These are phyloP conservation scores for Eragrostis nindensis DNA, from an alignment of 176 grass and related monocot species.

Conservation along the genomic window DNA sequence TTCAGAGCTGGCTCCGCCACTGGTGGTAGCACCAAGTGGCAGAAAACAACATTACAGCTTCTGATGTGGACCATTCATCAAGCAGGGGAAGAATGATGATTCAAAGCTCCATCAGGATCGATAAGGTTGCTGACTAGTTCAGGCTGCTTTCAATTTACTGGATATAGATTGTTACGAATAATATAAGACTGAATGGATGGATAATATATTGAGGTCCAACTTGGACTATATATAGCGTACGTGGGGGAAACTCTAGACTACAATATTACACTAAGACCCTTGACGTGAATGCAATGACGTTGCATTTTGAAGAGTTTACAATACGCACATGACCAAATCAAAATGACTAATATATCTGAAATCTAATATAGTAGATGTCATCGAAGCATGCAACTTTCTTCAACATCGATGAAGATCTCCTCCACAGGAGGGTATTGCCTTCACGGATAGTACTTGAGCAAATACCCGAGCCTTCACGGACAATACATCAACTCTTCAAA, in stretches of 20 bases:
- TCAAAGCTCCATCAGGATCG: too few relatives aligned
- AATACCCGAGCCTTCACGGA: not conserved
- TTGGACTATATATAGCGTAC: not conserved
- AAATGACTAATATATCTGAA: not conserved
- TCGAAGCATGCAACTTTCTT: too few relatives aligned
- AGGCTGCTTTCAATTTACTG: too few relatives aligned
- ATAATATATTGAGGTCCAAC: not conserved
- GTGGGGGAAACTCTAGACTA: not conserved
- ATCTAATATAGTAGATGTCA: not conserved
- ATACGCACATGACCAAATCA: not conserved
- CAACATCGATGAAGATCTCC: not conserved
- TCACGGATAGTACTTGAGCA: not conserved
- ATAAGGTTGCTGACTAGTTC: too few relatives aligned
- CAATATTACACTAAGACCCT: not conserved
- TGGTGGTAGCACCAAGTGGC: too few relatives aligned
- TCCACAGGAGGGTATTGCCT: not conserved
- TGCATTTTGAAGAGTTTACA: not conserved
- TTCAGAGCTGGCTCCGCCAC: too few relatives aligned
- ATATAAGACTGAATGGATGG: not conserved
- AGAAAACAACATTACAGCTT: too few relatives aligned
- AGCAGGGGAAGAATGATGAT: too few relatives aligned
- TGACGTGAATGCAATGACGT: not conserved
- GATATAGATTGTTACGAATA: not conserved
- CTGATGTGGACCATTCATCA: too few relatives aligned
- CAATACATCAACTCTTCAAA: not conserved